Evolutionary conservation across 805 yeast genomes (phyloP).

Genomic region (Sugiyamaella marilandica): DNA sequence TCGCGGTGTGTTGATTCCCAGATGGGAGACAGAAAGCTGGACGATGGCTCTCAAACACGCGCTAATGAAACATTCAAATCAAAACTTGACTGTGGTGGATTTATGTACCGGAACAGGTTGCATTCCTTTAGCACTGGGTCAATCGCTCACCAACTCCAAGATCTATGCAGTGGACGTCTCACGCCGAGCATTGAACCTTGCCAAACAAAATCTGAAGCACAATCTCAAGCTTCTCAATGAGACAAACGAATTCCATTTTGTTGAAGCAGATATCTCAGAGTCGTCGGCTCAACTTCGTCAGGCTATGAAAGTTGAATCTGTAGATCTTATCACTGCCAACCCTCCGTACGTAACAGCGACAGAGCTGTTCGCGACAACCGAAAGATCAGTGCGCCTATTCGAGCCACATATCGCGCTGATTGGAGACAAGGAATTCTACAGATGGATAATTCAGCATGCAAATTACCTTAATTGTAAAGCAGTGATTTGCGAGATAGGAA

Average conservation of each 20-base stretch:
- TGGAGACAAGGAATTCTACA: constrained; percentile 71
- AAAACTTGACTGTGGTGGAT: constrained; percentile 44
- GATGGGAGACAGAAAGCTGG: constrained; percentile 98
- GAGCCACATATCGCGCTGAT: constrained; percentile 81
- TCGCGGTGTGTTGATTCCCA: constrained; percentile 72
- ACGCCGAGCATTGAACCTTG: constrained; percentile 45
- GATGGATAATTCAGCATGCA: constrained; percentile 47
- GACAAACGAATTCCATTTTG: constrained; percentile 8
- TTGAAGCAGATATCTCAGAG: constrained; percentile 12
- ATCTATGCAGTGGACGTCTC: constrained; percentile 57
- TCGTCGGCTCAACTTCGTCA: neutral
- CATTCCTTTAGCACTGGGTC: constrained; percentile 53
- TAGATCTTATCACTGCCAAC: constrained; percentile 68
- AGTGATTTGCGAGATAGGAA: constrained; percentile 77
- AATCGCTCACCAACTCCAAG: constrained; percentile 23
- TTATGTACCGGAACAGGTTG: constrained; percentile 91
- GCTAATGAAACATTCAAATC: constrained; percentile 8
- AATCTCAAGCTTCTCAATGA: neutral
- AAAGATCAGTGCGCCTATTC: constrained; percentile 57
- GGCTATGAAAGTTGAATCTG: neutral
- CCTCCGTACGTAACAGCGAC: constrained; percentile 77
- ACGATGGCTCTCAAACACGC: constrained; percentile 38
- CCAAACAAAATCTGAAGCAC: constrained; percentile 40
- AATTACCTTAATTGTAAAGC: constrained; percentile 42
- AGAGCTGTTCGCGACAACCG: constrained; percentile 46